Evolutionary conservation across 768 basidiomycete species (phyloP).

Genomic region (Mycena crocata): DNA sequence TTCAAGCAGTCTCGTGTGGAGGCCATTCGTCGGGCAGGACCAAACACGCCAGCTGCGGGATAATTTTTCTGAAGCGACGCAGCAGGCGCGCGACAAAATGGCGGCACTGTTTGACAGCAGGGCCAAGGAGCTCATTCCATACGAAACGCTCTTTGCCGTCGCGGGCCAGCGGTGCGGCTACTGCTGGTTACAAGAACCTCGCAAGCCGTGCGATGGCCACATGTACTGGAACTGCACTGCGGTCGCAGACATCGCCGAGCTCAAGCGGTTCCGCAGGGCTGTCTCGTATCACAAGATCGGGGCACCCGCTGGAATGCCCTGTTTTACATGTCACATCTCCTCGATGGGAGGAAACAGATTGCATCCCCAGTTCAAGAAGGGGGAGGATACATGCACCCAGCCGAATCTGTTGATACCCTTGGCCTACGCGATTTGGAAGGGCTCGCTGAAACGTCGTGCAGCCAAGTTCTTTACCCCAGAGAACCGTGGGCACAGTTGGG

Average conservation of each 20-base stretch:
- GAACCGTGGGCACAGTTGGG: no score
- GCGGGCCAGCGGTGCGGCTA: not conserved
- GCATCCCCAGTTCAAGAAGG: not conserved
- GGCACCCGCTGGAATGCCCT: no score
- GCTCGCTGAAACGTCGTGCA: no score
- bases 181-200: not conserved
- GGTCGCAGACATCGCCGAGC: not conserved
- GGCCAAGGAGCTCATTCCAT: not conserved
- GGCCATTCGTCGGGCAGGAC: no score
- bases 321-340: not conserved
- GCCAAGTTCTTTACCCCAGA: no score
- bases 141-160: not conserved
- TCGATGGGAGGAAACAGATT: not conserved
- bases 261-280: not conserved
- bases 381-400: not conserved
- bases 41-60: not conserved
- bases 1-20: no score
- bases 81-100: not conserved
- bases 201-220: not conserved
- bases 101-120: not conserved
- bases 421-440: not conserved
- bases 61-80: not conserved
- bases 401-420: not conserved
- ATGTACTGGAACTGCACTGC: not conserved
- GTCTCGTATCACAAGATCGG: not conserved